Evolutionary conservation across 306 rosid genomes (phyloP), one percentile per base, ranked within the genome.

Genomic region (Betula pendula): DNA sequence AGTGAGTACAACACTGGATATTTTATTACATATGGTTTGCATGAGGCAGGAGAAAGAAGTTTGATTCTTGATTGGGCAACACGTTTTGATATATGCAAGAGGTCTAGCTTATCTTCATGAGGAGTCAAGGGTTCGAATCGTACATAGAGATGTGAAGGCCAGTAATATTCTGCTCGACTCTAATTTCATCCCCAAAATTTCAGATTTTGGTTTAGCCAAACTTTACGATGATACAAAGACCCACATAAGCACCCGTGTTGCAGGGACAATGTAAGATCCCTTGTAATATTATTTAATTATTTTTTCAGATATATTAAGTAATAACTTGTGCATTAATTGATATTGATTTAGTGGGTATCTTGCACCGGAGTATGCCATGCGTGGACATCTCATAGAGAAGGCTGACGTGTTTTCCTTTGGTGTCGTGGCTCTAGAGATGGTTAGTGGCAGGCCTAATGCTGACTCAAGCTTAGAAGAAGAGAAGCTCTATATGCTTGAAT

Each of bases 291-390:
- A n/a, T n/a, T n/a, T n/a, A n/a, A n/a, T n/a, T n/a, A n/a, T n/a
- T 51, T 19, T 35, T 8, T 55, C 49, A 14, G 47, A 35, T 15
- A 65, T 65, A 16, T 35, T 8, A 2, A 8, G 16, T 35, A 70
- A 53, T 3, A 68, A 73, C 50, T 22, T 33, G 12, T 73, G 5
- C 13, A 52, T 79, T 60, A 19, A 53, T 80, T 59, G 56, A 35
- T 77, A 22, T 6, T 66, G 65, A 38, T 88, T 76, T 48, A 93
- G 97, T 60, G 98, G 96, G 56, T 93, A 93, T 81, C 93, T 93
- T 84, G 96, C 98, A 68, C 97, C 96, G 29, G 93, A 91, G 76
- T 93, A 87, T 76, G 97, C 98, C 53, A 87, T 93, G 97, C 92
- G 94, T 33, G 97, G 98, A 43, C 96, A 87, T 84, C 91, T 91